These are phyloP conservation scores for Linum usitatissimum DNA, from an alignment of 345 rosid species.

Conservation along the genomic window DNA sequence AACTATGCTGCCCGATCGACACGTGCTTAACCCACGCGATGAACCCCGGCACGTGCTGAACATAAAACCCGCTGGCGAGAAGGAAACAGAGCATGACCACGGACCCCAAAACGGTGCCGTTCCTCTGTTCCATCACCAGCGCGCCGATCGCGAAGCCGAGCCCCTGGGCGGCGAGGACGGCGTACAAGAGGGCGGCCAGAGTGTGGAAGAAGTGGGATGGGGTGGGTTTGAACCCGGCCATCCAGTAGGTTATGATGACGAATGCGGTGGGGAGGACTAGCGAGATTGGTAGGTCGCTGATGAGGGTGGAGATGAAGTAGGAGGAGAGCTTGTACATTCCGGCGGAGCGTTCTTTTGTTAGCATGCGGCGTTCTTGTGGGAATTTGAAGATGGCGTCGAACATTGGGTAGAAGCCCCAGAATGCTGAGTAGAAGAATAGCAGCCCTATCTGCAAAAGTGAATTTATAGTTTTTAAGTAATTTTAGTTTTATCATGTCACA, in stretches of 20 bases:
- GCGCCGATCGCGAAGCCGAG: constrained; percentile 53
- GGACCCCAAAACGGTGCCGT: constrained; percentile 30
- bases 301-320: constrained; percentile 54
- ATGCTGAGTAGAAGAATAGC: constrained; percentile 52
- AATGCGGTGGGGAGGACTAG: constrained; percentile 53
- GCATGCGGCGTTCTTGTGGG: constrained; percentile 75
- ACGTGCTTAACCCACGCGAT: constrained; percentile 38
- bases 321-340: constrained; percentile 79
- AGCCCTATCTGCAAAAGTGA: constrained; percentile 68
- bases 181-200: constrained; percentile 26
- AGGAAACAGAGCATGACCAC: constrained; percentile 30
- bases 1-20: constrained; percentile 31
- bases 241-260: constrained; percentile 49
- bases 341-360: constrained; percentile 70
- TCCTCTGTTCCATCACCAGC: constrained; percentile 31
- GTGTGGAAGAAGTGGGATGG: constrained; percentile 33
- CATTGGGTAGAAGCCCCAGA: constrained; percentile 66
- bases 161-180: constrained; percentile 38
- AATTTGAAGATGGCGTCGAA: constrained; percentile 70
- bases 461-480: too few relatives aligned
- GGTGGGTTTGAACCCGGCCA: constrained; percentile 50
- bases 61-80: constrained; percentile 41
- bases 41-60: constrained; percentile 38
- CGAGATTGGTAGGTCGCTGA: constrained; percentile 68
- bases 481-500: too few relatives aligned